Base-by-base conservation (phyloP, 768 basidiomycete genomes). In the Mycena sanguinolenta region DNA sequence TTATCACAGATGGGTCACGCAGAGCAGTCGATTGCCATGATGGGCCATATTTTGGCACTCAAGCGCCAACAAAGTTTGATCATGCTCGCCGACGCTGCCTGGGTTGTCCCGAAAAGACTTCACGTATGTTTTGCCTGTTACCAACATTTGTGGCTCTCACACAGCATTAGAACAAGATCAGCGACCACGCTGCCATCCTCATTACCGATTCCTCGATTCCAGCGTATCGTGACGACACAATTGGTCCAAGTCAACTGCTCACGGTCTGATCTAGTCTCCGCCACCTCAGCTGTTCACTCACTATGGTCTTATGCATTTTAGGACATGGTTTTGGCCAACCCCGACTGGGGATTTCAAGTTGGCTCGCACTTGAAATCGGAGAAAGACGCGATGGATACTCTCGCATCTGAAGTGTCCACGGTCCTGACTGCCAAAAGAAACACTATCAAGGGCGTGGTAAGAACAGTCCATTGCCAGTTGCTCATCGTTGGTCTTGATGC, bases 371-470 rank as follows among this genome's bases (percentile, higher is more conserved):
- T 58, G 36, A 23, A n/a, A 16, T 17, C 8, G 8, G 55, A 39
- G 55, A 36, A 38, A 36, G 19, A 36, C n/a, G 36, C 36, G n/a
- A 38, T 23, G n/a, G 34, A 38, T 38, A n/a, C 55, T 23, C n/a
- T 58, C n/a, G 2, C 34, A 7, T 38, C 55, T 17, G 12, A 36
- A 12, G 36, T 58, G 14, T 58, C 55, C 16, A 12, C n/a, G 36
- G 36, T 25, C 14, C 25, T 58, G 36, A 58, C 34, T 16, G 21
- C 34, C 12, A n/a, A 36, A 58, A 28, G 55, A 10, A 58, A 58
- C 55, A 58, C 17, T 14, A 23, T 58, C 55, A 58, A 58, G 55
- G 23, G 34, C 21, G 55, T 36, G 34, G 55, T 58, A 58, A 46
- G 46, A 13, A 16, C 21, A 32, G 3, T 13, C n/a, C 57, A 39